Conservation (phyloP, 2,329 filamentous ascomycete species). For the Penicillium sp. region DNA sequence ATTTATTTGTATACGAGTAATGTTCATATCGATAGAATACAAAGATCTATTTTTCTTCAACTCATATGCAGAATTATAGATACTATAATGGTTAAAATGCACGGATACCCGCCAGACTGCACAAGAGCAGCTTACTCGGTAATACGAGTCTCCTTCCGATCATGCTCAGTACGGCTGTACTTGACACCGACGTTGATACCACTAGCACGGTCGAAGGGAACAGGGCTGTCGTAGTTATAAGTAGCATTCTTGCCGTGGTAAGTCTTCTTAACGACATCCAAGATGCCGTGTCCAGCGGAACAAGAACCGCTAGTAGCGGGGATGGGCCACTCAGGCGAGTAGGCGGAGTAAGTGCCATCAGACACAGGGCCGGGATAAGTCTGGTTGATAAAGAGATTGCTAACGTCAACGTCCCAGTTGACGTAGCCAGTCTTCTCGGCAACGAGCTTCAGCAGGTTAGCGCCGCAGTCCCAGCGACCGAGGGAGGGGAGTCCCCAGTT, state of each 20-base stretch:
- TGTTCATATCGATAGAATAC: neutral
- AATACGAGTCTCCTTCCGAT: slow-evolving; percentile 11
- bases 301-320: slow-evolving; percentile 29
- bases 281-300: slow-evolving; percentile 35
- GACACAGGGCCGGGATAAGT: slow-evolving; percentile 51
- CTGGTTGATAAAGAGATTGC: slow-evolving; percentile 48
- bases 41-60: too few relatives aligned
- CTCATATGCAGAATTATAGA: too few relatives aligned
- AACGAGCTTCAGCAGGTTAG: slow-evolving; percentile 63
- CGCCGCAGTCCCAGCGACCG: slow-evolving; percentile 67
- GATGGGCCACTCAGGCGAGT: slow-evolving; percentile 28
- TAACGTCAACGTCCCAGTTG: slow-evolving; percentile 39
- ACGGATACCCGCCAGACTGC: too few relatives aligned
- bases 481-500: slow-evolving; percentile 68
- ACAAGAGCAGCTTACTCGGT: slow-evolving; percentile 5
- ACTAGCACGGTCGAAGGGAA: slow-evolving; percentile 27
- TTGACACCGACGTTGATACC: slow-evolving; percentile 26
- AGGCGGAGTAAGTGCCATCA: slow-evolving; percentile 23
- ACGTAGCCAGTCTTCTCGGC: slow-evolving; percentile 58
- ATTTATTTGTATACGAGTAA: neutral
- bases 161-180: slow-evolving; percentile 18
- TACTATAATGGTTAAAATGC: too few relatives aligned
- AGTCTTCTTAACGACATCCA: slow-evolving; percentile 33
- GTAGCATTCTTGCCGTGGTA: slow-evolving; percentile 27
- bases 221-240: slow-evolving; percentile 35